Evolutionary conservation across 768 basidiomycete genomes (phyloP).

Genomic region (Rhizopogon vulgaris): DNA sequence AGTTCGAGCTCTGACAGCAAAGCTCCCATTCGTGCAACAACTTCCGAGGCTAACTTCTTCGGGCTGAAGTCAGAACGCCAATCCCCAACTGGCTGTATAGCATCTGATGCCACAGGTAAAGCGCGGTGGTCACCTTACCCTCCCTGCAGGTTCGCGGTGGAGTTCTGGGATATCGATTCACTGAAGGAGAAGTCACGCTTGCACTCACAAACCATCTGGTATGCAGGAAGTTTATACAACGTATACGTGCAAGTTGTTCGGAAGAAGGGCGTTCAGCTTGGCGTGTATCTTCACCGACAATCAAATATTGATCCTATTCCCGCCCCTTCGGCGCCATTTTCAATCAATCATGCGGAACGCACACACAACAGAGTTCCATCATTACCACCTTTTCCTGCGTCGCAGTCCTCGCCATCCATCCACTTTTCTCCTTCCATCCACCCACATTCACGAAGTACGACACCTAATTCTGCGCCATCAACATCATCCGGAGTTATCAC

Average conservation of each 20-base stretch:
- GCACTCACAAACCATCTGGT: slow-evolving; percentile 84
- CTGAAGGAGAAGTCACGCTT: slow-evolving; percentile 81
- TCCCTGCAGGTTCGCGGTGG: slow-evolving; percentile 81
- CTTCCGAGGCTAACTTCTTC: slow-evolving; percentile 55
- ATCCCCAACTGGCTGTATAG: slow-evolving; percentile 35
- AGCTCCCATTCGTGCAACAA: slow-evolving; percentile 20
- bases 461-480: slow-evolving; percentile 29
- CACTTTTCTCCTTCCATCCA: slow-evolving; percentile 44
- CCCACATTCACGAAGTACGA: slow-evolving; percentile 39
- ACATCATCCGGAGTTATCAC: slow-evolving; percentile 11
- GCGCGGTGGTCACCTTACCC: slow-evolving; percentile 63
- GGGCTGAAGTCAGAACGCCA: slow-evolving; percentile 47
- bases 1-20: slow-evolving; percentile 17
- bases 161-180: slow-evolving; percentile 82
- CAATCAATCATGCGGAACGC: slow-evolving; percentile 19
- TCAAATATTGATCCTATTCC: slow-evolving; percentile 76
- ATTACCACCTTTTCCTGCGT: slow-evolving; percentile 24
- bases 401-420: slow-evolving; percentile 17
- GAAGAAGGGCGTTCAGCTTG: slow-evolving; percentile 77
- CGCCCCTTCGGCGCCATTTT: slow-evolving; percentile 52
- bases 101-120: slow-evolving; percentile 38
- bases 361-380: slow-evolving; percentile 25
- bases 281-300: slow-evolving; percentile 86
- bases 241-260: slow-evolving; percentile 85
- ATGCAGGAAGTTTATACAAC: slow-evolving; percentile 84